Conservation (phyloP, 139 green algal genomes). For the Medakamo hakoo region DNA sequence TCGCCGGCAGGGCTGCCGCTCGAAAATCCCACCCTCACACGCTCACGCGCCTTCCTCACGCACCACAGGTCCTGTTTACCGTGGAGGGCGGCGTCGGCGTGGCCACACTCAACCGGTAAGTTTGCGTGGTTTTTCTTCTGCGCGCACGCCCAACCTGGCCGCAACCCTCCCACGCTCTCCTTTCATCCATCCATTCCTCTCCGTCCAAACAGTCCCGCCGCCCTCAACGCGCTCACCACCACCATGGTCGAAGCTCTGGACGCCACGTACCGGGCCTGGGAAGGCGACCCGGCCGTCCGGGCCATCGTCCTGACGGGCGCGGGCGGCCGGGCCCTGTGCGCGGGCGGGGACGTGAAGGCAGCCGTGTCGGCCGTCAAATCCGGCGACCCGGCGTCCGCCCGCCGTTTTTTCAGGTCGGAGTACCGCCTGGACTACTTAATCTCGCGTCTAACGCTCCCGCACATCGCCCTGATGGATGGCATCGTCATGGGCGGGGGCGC, state of each 20-base stretch:
- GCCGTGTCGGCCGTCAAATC: constrained; percentile 18
- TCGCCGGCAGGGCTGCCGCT: too few relatives aligned
- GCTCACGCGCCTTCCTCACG: too few relatives aligned
- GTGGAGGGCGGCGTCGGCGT: neutral
- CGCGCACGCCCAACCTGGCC: too few relatives aligned
- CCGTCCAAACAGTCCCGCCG: constrained; percentile 34
- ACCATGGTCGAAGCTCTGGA: constrained; percentile 37
- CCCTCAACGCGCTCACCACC: constrained; percentile 53
- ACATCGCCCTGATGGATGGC: constrained; percentile 78
- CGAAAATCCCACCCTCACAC: too few relatives aligned
- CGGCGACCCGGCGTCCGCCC: constrained; percentile 8
- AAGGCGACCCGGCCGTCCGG: constrained; percentile 1
- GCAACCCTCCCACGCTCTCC: too few relatives aligned
- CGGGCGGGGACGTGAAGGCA: constrained; percentile 67
- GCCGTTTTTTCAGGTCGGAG: constrained; percentile 29
- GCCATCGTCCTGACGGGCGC: constrained; percentile 24
- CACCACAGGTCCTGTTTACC: constrained; percentile 5
- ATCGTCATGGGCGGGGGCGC: constrained; percentile 84
- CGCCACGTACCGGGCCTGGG: constrained; percentile 16
- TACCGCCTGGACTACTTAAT: constrained; percentile 35
- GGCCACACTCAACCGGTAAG: too few relatives aligned
- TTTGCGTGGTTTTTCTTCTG: too few relatives aligned
- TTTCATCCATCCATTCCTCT: too few relatives aligned
- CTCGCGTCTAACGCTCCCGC: constrained; percentile 13
- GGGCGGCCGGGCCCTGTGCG: constrained; percentile 71